These are phyloP conservation scores for Trichomonascaceae sp. DNA, from an alignment of 1,139 yeast genomes.

Conservation along the genomic window DNA sequence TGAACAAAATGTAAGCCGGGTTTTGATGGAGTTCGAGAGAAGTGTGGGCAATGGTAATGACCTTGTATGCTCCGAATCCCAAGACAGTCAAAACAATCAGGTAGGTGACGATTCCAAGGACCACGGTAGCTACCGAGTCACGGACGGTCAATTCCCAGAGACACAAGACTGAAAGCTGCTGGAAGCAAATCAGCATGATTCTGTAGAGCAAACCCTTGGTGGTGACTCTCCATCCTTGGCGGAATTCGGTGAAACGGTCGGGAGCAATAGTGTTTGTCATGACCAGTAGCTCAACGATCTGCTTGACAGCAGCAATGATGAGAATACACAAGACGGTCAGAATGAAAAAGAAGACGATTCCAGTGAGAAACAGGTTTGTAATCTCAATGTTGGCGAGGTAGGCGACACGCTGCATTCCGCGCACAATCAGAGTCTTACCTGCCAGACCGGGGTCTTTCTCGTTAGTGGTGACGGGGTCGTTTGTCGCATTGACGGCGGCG, in stretches of 20 bases:
- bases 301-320: constrained; percentile 55
- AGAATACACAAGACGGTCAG: constrained; percentile 62
- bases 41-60: constrained; percentile 54
- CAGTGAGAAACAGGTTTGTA: constrained; percentile 76
- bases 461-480: constrained; percentile 52
- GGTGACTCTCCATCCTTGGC: constrained; percentile 67
- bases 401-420: constrained; percentile 90
- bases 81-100: constrained; percentile 45
- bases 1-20: constrained; percentile 84
- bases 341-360: constrained; percentile 69
- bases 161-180: constrained; percentile 71
- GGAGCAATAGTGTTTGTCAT: constrained; percentile 46
- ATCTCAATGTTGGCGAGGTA: constrained; percentile 74
- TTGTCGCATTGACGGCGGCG: constrained; percentile 28
- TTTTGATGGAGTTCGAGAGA: constrained; percentile 67
- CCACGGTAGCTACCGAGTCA: constrained; percentile 75
- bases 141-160: constrained; percentile 79
- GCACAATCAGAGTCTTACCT: constrained; percentile 59
- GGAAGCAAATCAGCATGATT: constrained; percentile 66
- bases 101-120: constrained; percentile 61
- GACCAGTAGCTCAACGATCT: constrained; percentile 55
- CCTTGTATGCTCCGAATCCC: constrained; percentile 61
- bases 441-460: constrained; percentile 45
- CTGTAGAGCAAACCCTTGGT: constrained; percentile 85
- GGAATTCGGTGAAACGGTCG: constrained; percentile 56